Evolutionary conservation across 164 flowering plant species (phyloP).

Genomic region (Saururus chinensis): DNA sequence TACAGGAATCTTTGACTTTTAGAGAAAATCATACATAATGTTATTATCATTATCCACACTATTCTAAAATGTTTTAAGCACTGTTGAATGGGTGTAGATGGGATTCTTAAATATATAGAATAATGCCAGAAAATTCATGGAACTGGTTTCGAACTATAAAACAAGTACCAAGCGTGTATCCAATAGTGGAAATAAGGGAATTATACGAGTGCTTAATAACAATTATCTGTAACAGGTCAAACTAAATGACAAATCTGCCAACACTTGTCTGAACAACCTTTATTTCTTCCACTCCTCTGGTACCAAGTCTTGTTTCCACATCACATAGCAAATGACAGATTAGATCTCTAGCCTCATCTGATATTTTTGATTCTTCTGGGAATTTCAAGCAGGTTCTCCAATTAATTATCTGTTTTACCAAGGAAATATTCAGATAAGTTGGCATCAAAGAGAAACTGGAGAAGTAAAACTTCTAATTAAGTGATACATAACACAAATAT

Average conservation of each 20-base stretch:
- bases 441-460: constrained; percentile 1
- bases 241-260: too few species aligned
- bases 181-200: too few species aligned
- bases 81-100: too few species aligned
- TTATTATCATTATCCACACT: not conserved
- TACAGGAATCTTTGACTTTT: not conserved
- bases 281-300: constrained; percentile 76
- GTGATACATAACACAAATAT: not conserved
- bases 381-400: constrained; percentile 87
- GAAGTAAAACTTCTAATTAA: not conserved
- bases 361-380: constrained; percentile 80
- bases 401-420: constrained; percentile 56
- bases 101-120: too few species aligned
- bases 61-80: not conserved
- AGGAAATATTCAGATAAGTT: constrained; percentile 2
- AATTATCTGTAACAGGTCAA: too few species aligned
- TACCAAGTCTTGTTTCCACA: constrained; percentile 75
- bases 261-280: constrained; percentile 31
- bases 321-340: constrained; percentile 74
- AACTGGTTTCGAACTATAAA: too few species aligned
- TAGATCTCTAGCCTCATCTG: constrained; percentile 67
- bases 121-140: too few species aligned
- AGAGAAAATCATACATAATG: constrained; percentile 1
- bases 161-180: too few species aligned
- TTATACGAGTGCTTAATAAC: too few species aligned